Evolutionary conservation across 2,329 filamentous ascomycete genomes (phyloP), one percentile per base, ranked within the genome.

Genomic region (Calonectria pseudoreteaudii): DNA sequence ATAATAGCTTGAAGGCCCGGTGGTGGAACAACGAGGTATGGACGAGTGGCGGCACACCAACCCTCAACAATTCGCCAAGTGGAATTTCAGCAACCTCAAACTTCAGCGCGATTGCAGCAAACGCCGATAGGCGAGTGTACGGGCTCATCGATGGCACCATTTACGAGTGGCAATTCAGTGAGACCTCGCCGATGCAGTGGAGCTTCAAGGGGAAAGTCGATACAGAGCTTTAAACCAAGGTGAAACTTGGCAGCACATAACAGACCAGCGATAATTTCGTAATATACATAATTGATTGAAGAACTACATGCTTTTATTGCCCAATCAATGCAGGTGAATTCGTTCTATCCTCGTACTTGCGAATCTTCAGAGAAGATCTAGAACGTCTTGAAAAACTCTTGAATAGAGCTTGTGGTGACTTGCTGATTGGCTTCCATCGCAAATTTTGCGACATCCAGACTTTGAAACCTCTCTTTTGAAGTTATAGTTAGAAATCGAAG

Each of bases 371-470:
- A 18, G 13, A 70, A 70, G 2, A 65, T 36, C 20, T 18, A 6
- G 28, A 70, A 70, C 23, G 47, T 70, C 2, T 56, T n/a, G 18
- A 70, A 66, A 13, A 70, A 70, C 4, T 38, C 26, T 13, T 44
- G 31, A 1, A 70, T 70, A 14, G 36, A 56, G 9, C 34, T 14
- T 3, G 68, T 60, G 6, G 66, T 30, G 10, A 16, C 1, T 20
- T 70, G 4, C 9, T 70, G 60, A 16, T 70, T 70, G 14, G 68
- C 66, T 47, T 70, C 68, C 14, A 66, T 66, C 3, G 68, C 68
- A 38, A 70, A 70, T 20, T 70, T 49, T 6, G 49, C 60, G 2
- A 60, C 68, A 50, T 70, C 60, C 20, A 70, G 13, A 34, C 18
- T 66, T 31, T 58, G 38, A 36, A 28, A 70, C 8, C 49, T 70